A percentile compares a stretch with the other conserved stretches of the same genome.
These are phyloP conservation scores for Leccinum solheimii DNA, from an alignment of 1,284 basidiomycete genomes.

Conservation along the genomic window DNA sequence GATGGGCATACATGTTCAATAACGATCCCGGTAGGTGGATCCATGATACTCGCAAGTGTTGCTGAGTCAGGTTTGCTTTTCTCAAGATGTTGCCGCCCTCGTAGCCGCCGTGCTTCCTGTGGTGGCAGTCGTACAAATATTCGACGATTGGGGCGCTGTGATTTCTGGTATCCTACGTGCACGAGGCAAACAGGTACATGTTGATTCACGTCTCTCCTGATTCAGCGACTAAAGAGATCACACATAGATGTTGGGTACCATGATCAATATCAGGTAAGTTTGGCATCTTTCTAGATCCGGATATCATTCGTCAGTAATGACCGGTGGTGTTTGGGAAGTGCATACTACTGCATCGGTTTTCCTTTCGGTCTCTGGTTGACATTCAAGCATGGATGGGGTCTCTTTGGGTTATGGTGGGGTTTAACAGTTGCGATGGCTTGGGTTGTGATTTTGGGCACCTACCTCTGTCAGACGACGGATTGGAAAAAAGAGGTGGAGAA, in stretches of 20 bases:
- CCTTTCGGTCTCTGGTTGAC: constrained; percentile 67
- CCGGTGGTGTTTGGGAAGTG: constrained; percentile 37
- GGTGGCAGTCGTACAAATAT: constrained; percentile 80
- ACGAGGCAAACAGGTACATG: constrained; percentile 64
- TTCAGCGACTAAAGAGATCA: not conserved
- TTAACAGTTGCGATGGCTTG: constrained; percentile 62
- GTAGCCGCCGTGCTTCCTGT: constrained; percentile 76
- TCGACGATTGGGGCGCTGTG: constrained; percentile 72
- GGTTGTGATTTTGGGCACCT: constrained; percentile 48
- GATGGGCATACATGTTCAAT: constrained; percentile 86
- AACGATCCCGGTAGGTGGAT: constrained; percentile 60
- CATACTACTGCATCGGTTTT: constrained; percentile 67
- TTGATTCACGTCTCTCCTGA: not conserved
- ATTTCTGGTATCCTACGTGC: constrained; percentile 77
- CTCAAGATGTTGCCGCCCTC: constrained; percentile 56
- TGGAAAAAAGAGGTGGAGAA: constrained; percentile 66
- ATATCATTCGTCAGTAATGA: not conserved
- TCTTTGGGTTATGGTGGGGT: constrained; percentile 69
- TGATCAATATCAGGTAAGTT: constrained; percentile 61
- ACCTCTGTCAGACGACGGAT: constrained; percentile 55
- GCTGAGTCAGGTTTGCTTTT: not conserved
- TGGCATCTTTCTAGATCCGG: not conserved
- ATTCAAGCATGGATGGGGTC: constrained; percentile 49
- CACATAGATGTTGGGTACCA: constrained; percentile 56
- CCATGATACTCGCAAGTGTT: not conserved